Percentiles rank a stretch among this genome's conserved stretches.
phyloP scores from a whole-genome alignment of 257 asterid species.

The Gentiana macrophylla region DNA sequence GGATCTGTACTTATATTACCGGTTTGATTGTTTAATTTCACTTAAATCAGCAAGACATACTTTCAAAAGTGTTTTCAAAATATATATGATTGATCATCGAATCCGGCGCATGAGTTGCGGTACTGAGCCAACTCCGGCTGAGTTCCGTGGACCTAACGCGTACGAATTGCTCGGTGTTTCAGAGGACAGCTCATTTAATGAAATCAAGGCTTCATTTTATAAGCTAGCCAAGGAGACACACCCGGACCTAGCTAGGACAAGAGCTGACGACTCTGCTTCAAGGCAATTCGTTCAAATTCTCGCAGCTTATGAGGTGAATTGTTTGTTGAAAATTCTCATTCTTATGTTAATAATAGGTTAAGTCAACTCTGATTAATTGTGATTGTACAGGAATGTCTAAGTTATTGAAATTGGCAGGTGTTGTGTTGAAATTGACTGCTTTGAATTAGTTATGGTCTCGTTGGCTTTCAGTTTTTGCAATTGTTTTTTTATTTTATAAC shows the following conservation, averaged over 20 bases:
- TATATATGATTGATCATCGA: conserved; percentile 12
- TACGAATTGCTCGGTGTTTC: conserved; percentile 76
- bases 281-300: conserved; percentile 59
- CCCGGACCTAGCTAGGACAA: conserved; percentile 60
- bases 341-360: neutral
- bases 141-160: conserved; percentile 55
- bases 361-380: neutral
- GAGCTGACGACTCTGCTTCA: conserved; percentile 31
- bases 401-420: too few relatives aligned
- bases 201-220: conserved; percentile 68
- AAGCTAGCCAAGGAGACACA: conserved; percentile 91
- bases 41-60: conserved; percentile 5
- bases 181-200: conserved; percentile 49
- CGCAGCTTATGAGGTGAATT: conserved; percentile 83
- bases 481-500: too few relatives aligned
- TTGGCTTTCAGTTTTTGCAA: too few relatives aligned
- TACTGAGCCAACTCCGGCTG: conserved; percentile 45
- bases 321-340: neutral
- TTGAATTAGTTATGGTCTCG: too few relatives aligned
- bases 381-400: neutral
- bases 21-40: conserved; percentile 15
- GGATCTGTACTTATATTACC: conserved; percentile 21
- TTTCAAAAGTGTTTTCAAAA: neutral
- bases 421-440: too few relatives aligned
- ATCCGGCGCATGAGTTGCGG: conserved; percentile 44